Evolutionary conservation across 106 monocot species (phyloP).

Genomic region (Dioscorea dumetorum): DNA sequence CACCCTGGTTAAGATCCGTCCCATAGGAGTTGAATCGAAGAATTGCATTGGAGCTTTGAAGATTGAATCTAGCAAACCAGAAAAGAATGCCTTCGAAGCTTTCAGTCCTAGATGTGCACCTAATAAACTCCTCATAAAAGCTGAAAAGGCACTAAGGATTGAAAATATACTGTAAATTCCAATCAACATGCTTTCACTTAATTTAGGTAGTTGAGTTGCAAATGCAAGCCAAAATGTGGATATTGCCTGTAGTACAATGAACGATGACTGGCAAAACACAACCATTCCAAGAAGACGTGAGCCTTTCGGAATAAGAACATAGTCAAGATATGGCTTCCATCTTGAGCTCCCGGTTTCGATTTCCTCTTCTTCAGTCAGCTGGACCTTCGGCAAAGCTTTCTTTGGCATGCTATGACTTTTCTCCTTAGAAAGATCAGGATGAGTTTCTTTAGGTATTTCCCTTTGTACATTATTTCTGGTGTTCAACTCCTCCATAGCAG

Average conservation of each 20-base stretch:
- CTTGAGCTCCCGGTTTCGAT: slow-evolving; percentile 58
- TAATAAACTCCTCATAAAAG: slow-evolving; percentile 33
- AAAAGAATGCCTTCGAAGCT: slow-evolving; percentile 70
- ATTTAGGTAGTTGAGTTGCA: slow-evolving; percentile 24
- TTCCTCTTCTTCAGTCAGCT: slow-evolving; percentile 69
- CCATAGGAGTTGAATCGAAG: slow-evolving; percentile 77
- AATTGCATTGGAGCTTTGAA: slow-evolving; percentile 81
- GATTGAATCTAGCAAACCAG: slow-evolving; percentile 61
- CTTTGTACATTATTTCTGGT: slow-evolving; percentile 9
- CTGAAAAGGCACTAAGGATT: slow-evolving; percentile 40
- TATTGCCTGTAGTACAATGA: slow-evolving; percentile 41
- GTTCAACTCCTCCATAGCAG: slow-evolving; percentile 43
- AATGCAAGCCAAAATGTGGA: slow-evolving; percentile 70
- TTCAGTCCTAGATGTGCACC: slow-evolving; percentile 48
- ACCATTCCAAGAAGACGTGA: slow-evolving; percentile 24
- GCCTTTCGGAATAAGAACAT: slow-evolving; percentile 36
- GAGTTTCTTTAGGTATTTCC: too few species aligned
- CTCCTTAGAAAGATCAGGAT: too few species aligned
- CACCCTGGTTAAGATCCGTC: slow-evolving; percentile 78
- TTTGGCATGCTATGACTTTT: too few species aligned
- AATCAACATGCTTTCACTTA: slow-evolving; percentile 26
- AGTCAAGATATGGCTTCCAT: slow-evolving; percentile 52
- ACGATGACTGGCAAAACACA: slow-evolving; percentile 32
- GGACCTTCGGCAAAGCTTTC: slow-evolving; percentile 4
- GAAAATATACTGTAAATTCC: slow-evolving; percentile 50